Evolutionary conservation across 495 filamentous ascomycete genomes (phyloP).

Genomic region (Annulohypoxylon nitens): DNA sequence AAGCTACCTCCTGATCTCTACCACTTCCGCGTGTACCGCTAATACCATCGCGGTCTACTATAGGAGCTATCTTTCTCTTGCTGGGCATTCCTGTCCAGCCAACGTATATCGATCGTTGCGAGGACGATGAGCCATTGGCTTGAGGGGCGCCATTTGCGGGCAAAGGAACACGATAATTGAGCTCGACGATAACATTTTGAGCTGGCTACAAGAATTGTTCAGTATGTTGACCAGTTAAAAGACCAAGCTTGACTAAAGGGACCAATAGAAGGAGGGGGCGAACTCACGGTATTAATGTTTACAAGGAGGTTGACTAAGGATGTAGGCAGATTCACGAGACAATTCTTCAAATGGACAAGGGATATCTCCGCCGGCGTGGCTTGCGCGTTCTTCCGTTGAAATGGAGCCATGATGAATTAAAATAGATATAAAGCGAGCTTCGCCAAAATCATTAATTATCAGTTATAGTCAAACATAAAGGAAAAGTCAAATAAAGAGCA

Average conservation of each 20-base stretch:
- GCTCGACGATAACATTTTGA: conserved; percentile 96
- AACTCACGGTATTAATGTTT: conserved; percentile 85
- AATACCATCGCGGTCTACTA: conserved; percentile 80
- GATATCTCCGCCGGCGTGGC: conserved; percentile 80
- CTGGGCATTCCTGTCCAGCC: conserved; percentile 99
- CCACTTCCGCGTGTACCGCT: conserved; percentile 64
- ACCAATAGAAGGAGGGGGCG: background rate
- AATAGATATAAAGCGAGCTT: conserved; percentile 36
- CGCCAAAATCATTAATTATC: background rate
- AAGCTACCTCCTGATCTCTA: conserved; percentile 77
- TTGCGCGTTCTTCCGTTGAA: conserved; percentile 68
- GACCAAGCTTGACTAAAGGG: background rate
- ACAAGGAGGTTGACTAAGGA: conserved; percentile 84
- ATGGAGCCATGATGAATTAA: conserved; percentile 65
- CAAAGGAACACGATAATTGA: conserved; percentile 70
- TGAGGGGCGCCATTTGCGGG: conserved; percentile 49
- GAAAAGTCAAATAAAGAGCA: background rate
- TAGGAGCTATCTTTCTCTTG: conserved; percentile 79
- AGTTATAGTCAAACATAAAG: background rate
- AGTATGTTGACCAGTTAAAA: conserved; percentile 5
- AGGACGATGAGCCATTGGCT: conserved; percentile 55
- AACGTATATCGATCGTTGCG: conserved; percentile 79
- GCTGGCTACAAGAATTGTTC: conserved; percentile 68
- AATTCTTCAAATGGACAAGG: conserved; percentile 88
- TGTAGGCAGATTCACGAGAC: conserved; percentile 92